Percentiles rank a stretch among this genome's conserved stretches.
Conservation (phyloP, 495 filamentous ascomycete species). For the Oleoguttula mirabilis region DNA sequence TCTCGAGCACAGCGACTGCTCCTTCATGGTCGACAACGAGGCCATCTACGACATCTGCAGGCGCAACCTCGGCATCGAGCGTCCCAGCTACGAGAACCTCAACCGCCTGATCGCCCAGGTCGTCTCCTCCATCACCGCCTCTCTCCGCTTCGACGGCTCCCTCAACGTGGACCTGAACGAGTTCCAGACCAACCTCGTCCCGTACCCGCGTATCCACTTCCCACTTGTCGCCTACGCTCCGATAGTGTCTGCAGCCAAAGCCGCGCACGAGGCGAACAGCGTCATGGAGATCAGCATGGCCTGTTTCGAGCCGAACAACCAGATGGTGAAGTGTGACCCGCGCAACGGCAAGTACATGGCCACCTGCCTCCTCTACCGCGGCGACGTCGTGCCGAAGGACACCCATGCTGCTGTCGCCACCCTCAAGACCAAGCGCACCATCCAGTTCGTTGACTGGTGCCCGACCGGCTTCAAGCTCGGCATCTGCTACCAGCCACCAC, state of each 20-base stretch:
- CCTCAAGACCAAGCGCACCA: conserved; percentile 96
- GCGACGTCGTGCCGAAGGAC: conserved; percentile 94
- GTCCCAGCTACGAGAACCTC: conserved; percentile 94
- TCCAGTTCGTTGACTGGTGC: conserved; percentile 99
- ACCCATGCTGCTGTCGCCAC: conserved; percentile 80
- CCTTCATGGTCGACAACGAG: conserved; percentile 99
- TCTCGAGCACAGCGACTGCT: conserved; percentile 97
- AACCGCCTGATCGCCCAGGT: conserved; percentile 98
- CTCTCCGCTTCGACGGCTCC: conserved; percentile 94
- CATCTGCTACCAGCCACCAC: conserved; percentile 97
- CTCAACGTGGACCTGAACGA: conserved; percentile 99
- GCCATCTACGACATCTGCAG: conserved; percentile 99
- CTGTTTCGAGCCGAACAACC: conserved; percentile 68
- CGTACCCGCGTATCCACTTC: conserved; percentile 98
- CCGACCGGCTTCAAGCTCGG: conserved; percentile 99
- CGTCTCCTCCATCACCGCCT: conserved; percentile 96
- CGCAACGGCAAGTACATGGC: conserved; percentile 99
- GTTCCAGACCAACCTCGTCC: conserved; percentile 99
- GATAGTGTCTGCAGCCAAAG: conserved; percentile 85
- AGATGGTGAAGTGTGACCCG: conserved; percentile 99
- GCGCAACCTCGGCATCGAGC: conserved; percentile 89
- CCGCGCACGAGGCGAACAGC: conserved; percentile 69
- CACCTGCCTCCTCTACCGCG: conserved; percentile 93
- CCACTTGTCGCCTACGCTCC: conserved; percentile 93
- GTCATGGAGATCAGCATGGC: conserved; percentile 37